phyloP scores from a whole-genome alignment of 805 yeast genomes.

The Lipomyces sp. region DNA sequence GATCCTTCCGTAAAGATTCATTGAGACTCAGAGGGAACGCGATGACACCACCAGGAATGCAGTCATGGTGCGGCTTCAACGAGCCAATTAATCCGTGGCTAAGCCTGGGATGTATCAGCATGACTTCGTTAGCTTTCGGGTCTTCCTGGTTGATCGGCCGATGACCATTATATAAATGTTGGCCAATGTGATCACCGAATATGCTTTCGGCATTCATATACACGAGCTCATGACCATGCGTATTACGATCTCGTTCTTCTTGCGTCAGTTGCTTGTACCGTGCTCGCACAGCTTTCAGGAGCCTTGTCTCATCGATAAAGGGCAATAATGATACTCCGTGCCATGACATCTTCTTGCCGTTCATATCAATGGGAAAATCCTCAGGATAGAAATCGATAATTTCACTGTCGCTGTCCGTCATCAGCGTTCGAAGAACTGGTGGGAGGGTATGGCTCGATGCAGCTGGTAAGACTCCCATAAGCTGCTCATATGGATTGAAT shows the following conservation, averaged over 20 bases:
- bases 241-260: slow-evolving; percentile 71
- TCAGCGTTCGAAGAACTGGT: slow-evolving; percentile 74
- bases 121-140: slow-evolving; percentile 35
- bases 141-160: slow-evolving; percentile 45
- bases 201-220: slow-evolving; percentile 68
- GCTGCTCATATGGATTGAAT: slow-evolving; percentile 87
- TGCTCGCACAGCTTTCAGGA: slow-evolving; percentile 66
- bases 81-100: slow-evolving; percentile 45
- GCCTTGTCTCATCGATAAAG: slow-evolving; percentile 81
- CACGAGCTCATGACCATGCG: slow-evolving; percentile 70
- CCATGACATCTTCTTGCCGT: slow-evolving; percentile 94
- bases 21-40: slow-evolving; percentile 29
- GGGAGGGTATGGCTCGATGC: slow-evolving; percentile 89
- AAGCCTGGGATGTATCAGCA: slow-evolving; percentile 33
- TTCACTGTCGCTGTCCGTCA: slow-evolving; percentile 78
- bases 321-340: slow-evolving; percentile 91
- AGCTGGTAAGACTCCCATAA: slow-evolving; percentile 94
- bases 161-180: slow-evolving; percentile 49
- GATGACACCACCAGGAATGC: slow-evolving; percentile 24
- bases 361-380: slow-evolving; percentile 89
- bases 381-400: slow-evolving; percentile 91
- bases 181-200: slow-evolving; percentile 50
- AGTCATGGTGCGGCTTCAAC: slow-evolving; percentile 38
- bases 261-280: slow-evolving; percentile 68
- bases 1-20: slow-evolving; percentile 20